These are phyloP conservation scores for Ustilago hordei DNA, from an alignment of 1,284 basidiomycete species.

Conservation along the genomic window DNA sequence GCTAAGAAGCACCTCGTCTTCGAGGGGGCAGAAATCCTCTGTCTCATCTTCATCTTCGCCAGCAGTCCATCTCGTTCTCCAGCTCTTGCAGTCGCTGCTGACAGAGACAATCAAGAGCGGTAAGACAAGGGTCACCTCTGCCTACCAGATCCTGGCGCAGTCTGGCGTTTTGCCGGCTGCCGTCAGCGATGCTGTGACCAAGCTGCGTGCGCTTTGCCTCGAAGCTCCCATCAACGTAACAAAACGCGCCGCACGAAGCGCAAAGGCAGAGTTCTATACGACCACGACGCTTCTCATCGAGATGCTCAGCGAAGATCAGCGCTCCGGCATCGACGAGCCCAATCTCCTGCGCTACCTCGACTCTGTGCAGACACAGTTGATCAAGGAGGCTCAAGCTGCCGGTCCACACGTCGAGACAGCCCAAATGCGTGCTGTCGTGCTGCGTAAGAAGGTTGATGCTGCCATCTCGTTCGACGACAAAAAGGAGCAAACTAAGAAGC, in stretches of 20 bases:
- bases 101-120: slow-evolving; percentile 7
- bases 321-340: slow-evolving; percentile 54
- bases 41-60: slow-evolving; percentile 18
- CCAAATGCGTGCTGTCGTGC: slow-evolving; percentile 37
- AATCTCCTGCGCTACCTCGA: slow-evolving; percentile 54
- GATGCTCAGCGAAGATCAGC: slow-evolving; percentile 37
- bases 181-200: slow-evolving; percentile 34
- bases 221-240: slow-evolving; percentile 38
- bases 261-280: slow-evolving; percentile 47
- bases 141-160: slow-evolving; percentile 32
- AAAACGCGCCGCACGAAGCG: slow-evolving; percentile 5
- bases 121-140: slow-evolving; percentile 17
- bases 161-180: slow-evolving; percentile 42
- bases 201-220: slow-evolving; percentile 38
- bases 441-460: slow-evolving; percentile 30
- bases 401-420: slow-evolving; percentile 36
- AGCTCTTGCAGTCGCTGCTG: slow-evolving; percentile 36
- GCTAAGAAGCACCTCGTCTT: slow-evolving; percentile 18
- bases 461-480: slow-evolving; percentile 15
- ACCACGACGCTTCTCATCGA: slow-evolving; percentile 37
- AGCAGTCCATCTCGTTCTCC: slow-evolving; percentile 24
- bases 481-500: slow-evolving; percentile 28
- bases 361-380: slow-evolving; percentile 34
- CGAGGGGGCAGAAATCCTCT: slow-evolving; percentile 9
- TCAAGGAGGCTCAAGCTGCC: slow-evolving; percentile 40